Conservation (phyloP, 495 filamentous ascomycete genomes). For the Gamarada debralockiae region DNA sequence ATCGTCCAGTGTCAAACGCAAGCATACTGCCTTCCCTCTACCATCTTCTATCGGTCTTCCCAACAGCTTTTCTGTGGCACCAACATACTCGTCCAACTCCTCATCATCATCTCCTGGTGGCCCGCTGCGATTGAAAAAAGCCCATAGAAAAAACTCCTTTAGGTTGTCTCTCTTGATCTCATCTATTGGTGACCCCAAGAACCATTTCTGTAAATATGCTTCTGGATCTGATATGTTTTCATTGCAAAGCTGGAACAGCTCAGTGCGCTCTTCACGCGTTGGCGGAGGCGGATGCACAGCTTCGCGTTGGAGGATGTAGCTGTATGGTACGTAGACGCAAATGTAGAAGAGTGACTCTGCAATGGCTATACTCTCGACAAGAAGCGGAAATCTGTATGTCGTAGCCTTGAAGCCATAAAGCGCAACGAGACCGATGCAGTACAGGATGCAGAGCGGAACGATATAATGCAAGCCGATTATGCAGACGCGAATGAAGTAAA, state of each 20-base stretch:
- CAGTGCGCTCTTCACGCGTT: slow-evolving; percentile 33
- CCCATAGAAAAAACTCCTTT: slow-evolving; percentile 62
- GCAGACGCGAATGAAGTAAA: slow-evolving; percentile 25
- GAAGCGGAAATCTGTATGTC: slow-evolving; percentile 24
- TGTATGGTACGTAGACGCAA: slow-evolving; percentile 51
- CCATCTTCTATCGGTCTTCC: slow-evolving; percentile 45
- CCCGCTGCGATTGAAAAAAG: slow-evolving; percentile 48
- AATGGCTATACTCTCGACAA: slow-evolving; percentile 21
- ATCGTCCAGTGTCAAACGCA: slow-evolving; percentile 62
- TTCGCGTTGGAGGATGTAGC: slow-evolving; percentile 39
- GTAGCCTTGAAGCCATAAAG: slow-evolving; percentile 26
- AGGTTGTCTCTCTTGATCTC: slow-evolving; percentile 64
- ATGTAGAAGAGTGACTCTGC: slow-evolving; percentile 51
- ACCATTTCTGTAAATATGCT: slow-evolving; percentile 59
- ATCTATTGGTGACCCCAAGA: slow-evolving; percentile 50
- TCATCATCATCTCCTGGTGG: slow-evolving; percentile 38
- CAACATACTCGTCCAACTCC: slow-evolving; percentile 57
- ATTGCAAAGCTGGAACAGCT: slow-evolving; percentile 51
- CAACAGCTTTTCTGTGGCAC: slow-evolving; percentile 42
- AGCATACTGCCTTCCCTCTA: slow-evolving; percentile 44
- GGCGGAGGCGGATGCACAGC: slow-evolving; percentile 50
- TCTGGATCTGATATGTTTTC: slow-evolving; percentile 50
- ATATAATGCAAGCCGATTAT: slow-evolving; percentile 50
- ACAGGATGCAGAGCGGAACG: slow-evolving; percentile 45
- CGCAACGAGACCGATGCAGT: slow-evolving; percentile 33